phyloP scores from a whole-genome alignment of 345 rosid genomes.

The Gossypium arboreum region DNA sequence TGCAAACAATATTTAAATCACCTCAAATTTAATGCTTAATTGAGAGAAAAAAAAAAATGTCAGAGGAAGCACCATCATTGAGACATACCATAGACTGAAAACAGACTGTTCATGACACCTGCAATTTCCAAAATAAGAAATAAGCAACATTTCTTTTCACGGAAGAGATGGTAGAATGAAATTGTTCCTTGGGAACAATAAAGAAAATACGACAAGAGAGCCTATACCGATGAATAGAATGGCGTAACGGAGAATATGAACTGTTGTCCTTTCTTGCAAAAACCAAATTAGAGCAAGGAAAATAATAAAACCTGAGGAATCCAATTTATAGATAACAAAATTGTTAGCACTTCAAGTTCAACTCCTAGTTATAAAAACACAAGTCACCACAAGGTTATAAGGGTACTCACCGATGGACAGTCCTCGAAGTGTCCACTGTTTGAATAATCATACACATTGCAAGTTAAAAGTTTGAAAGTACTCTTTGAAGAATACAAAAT shows the following conservation, averaged over 20 bases:
- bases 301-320: constrained; percentile 70
- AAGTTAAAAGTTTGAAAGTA: constrained; percentile 14
- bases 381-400: background rate
- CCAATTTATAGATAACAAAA: background rate
- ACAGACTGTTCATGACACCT: constrained; percentile 98
- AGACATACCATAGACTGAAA: constrained; percentile 82
- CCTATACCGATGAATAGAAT: constrained; percentile 83
- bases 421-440: constrained; percentile 96
- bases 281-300: constrained; percentile 80
- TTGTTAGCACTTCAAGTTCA: constrained; percentile 1
- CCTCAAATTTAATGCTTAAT: background rate
- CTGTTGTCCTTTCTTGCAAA: constrained; percentile 77
- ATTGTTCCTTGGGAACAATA: background rate
- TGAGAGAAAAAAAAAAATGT: background rate
- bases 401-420: constrained; percentile 75
- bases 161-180: constrained; percentile 2
- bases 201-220: background rate
- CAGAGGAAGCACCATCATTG: background rate
- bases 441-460: constrained; percentile 8
- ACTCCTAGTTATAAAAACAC: background rate
- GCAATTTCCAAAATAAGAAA: constrained; percentile 28
- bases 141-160: constrained; percentile 15
- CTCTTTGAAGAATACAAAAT: constrained; percentile 9
- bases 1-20: background rate
- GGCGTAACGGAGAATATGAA: constrained; percentile 80